Evolutionary conservation across 2,329 filamentous ascomycete genomes (phyloP).

Genomic region (Botrytis fabae): DNA sequence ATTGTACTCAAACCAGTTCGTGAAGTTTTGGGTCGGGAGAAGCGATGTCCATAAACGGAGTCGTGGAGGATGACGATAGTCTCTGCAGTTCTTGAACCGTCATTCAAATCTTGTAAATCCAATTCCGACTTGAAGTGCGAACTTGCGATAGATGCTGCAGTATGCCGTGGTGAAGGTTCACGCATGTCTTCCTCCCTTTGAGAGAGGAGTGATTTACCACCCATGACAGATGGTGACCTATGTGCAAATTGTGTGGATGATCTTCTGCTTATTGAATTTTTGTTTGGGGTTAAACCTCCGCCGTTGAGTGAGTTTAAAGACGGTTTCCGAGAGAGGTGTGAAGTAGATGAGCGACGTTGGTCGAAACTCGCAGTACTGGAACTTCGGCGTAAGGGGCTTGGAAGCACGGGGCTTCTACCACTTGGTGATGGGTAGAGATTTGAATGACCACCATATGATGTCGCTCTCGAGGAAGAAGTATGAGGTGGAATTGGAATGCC

Average conservation of each 20-base stretch:
- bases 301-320: conserved; percentile 47
- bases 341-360: conserved; percentile 44
- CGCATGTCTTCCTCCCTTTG: conserved; percentile 39
- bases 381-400: conserved; percentile 41
- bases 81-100: conserved; percentile 47
- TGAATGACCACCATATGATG: conserved; percentile 23
- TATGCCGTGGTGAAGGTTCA: conserved; percentile 44
- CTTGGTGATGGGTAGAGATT: conserved; percentile 33
- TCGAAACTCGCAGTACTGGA: conserved; percentile 48
- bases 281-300: conserved; percentile 42
- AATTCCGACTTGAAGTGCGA: conserved; percentile 40
- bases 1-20: conserved; percentile 73
- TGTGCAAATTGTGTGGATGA: conserved; percentile 46
- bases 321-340: conserved; percentile 45
- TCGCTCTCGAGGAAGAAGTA: conserved; percentile 20
- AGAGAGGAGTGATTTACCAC: conserved; percentile 44
- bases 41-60: conserved; percentile 92
- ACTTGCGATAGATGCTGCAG: conserved; percentile 48
- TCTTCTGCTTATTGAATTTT: conserved; percentile 43
- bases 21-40: conserved; percentile 76
- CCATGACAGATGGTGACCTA: conserved; percentile 38
- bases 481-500: conserved; percentile 29
- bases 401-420: conserved; percentile 32
- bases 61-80: conserved; percentile 88
- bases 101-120: conserved; percentile 34